Evolutionary conservation across 2,329 filamentous ascomycete genomes (phyloP).

Genomic region (Pseudocercospora eumusae): DNA sequence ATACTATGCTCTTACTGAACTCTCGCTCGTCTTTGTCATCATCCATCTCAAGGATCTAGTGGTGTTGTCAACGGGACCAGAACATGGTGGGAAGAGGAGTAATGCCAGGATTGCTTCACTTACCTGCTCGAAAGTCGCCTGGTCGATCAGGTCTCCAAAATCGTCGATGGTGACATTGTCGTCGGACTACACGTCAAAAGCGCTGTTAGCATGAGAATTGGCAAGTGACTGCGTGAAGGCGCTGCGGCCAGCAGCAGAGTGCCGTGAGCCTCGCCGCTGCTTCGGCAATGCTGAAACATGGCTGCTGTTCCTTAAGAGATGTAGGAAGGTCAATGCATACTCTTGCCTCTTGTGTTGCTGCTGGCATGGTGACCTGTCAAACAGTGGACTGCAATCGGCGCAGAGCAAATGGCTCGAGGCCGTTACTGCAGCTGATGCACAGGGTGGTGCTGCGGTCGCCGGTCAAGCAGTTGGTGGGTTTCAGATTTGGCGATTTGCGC

Average conservation of each 20-base stretch:
- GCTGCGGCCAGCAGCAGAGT: too few relatives aligned
- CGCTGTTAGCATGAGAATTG: conserved; percentile 32
- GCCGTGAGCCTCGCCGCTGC: too few relatives aligned
- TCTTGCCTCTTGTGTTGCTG: conserved; percentile 21
- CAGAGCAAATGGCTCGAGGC: neutral
- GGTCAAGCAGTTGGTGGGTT: conserved; percentile 11
- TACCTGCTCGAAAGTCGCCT: conserved; percentile 75
- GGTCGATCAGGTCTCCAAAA: conserved; percentile 76
- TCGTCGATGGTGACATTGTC: conserved; percentile 54
- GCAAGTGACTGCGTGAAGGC: too few relatives aligned
- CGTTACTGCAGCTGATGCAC: conserved; percentile 11
- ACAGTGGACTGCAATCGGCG: neutral
- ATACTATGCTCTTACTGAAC: conserved; percentile 86
- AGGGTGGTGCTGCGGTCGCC: neutral
- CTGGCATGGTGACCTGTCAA: conserved; percentile 26
- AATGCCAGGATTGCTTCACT: conserved; percentile 7
- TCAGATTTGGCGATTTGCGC: conserved; percentile 13
- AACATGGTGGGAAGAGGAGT: neutral
- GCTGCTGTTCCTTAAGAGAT: conserved; percentile 1
- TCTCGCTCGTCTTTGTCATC: conserved; percentile 82
- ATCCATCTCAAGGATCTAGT: conserved; percentile 89
- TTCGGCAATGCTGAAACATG: neutral
- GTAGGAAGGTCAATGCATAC: conserved; percentile 28
- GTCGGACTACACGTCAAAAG: conserved; percentile 43
- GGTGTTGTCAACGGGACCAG: neutral